Evolutionary conservation across 768 basidiomycete species (phyloP).

Genomic region (Calocera viscosa): DNA sequence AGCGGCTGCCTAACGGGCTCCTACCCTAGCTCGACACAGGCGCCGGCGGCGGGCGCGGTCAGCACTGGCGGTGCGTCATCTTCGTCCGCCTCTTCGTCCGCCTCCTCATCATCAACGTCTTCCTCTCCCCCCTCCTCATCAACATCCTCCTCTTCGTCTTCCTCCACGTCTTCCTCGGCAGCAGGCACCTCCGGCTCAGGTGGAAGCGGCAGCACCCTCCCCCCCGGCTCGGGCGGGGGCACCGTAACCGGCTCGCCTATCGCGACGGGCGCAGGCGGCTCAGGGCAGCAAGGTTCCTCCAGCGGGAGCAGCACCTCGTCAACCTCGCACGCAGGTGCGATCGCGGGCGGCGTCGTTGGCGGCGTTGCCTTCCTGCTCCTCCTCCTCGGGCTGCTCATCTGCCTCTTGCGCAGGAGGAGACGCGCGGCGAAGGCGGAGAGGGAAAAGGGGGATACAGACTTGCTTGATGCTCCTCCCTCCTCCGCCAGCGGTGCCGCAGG

Average conservation of each 20-base stretch:
- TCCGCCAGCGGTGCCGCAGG: too few species aligned
- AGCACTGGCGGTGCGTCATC: not conserved
- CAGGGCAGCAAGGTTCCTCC: not conserved
- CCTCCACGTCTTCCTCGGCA: not conserved
- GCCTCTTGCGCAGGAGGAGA: not conserved
- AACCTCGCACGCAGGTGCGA: not conserved
- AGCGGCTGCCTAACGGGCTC: conserved; percentile 42
- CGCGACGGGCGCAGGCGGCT: not conserved
- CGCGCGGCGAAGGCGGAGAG: not conserved
- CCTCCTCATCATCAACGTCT: not conserved
- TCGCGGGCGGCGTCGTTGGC: not conserved
- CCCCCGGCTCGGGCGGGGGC: not conserved
- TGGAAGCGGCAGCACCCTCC: not conserved
- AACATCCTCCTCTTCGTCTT: conserved; percentile 1
- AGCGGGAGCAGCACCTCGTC: not conserved
- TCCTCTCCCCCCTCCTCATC: not conserved
- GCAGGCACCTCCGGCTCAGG: too few species aligned
- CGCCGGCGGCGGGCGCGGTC: conserved; percentile 52
- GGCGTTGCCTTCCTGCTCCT: not conserved
- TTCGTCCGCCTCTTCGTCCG: not conserved
- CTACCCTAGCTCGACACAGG: conserved; percentile 69
- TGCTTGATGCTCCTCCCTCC: not conserved
- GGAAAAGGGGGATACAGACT: not conserved
- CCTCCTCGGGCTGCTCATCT: not conserved
- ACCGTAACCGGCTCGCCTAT: not conserved